Percentiles rank a stretch among this genome's conserved stretches.
Conservation (phyloP, 345 rosid species). For the Zanthoxylum bungeanum region DNA sequence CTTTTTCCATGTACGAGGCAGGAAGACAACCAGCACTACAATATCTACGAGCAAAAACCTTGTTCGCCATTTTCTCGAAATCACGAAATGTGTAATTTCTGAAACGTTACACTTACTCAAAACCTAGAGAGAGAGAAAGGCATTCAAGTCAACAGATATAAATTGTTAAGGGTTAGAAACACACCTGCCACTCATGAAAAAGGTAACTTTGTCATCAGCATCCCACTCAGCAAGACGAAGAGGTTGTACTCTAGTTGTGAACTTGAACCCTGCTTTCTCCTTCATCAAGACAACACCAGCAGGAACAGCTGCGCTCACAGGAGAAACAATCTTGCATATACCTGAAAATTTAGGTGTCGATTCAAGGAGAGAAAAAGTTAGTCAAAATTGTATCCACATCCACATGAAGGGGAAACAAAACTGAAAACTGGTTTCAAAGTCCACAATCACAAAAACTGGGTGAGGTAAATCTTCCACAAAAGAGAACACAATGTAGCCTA, state of each 20-base stretch:
- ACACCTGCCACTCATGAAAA: constrained; percentile 99
- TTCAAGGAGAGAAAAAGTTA: background rate
- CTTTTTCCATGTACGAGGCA: constrained; percentile 90
- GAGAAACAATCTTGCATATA: constrained; percentile 91
- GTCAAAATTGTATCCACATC: background rate
- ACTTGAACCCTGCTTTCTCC: constrained; percentile 89
- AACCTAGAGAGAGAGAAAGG: constrained; percentile 20
- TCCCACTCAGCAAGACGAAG: constrained; percentile 99
- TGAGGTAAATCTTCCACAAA: background rate
- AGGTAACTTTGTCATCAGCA: constrained; percentile 82
- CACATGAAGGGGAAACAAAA: background rate
- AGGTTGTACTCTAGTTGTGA: constrained; percentile 97
- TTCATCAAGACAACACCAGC: constrained; percentile 89
- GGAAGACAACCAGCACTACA: constrained; percentile 91
- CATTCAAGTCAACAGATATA: constrained; percentile 7
- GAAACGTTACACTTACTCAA: constrained; percentile 38
- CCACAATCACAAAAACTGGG: background rate
- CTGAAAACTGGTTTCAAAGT: too few species aligned
- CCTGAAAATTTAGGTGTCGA: constrained; percentile 40
- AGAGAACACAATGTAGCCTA: too few species aligned
- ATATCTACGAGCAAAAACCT: constrained; percentile 91
- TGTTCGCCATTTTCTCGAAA: constrained; percentile 98
- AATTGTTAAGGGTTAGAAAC: constrained; percentile 20
- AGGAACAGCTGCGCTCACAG: constrained; percentile 81
- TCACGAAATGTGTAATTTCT: constrained; percentile 95